Evolutionary conservation across 768 basidiomycete genomes (phyloP).

Genomic region (Xerocomellus amylosporus): DNA sequence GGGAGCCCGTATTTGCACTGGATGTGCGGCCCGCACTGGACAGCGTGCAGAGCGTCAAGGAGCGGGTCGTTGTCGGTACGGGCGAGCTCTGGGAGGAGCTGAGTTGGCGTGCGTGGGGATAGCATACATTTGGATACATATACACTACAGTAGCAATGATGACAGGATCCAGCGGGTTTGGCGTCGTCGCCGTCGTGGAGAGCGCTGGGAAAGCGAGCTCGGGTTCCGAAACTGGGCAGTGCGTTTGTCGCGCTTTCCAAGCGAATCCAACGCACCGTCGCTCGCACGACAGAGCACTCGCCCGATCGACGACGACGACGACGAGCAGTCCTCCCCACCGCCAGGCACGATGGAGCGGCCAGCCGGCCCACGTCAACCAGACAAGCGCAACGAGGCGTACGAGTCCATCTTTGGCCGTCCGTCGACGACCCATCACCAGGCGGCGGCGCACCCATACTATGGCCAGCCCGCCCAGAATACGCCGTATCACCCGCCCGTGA

Average conservation of each 20-base stretch:
- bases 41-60: slow-evolving; percentile 69
- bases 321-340: background rate
- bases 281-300: slow-evolving; percentile 3
- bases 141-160: slow-evolving; percentile 1
- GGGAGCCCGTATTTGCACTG: slow-evolving; percentile 91
- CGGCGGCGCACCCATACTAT: slow-evolving; percentile 12
- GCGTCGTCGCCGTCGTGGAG: slow-evolving; percentile 1
- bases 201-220: slow-evolving; percentile 7
- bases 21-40: slow-evolving; percentile 96
- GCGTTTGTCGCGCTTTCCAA: slow-evolving; percentile 15
- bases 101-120: slow-evolving; percentile 26
- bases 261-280: background rate
- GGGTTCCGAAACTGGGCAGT: slow-evolving; percentile 25
- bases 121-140: slow-evolving; percentile 8
- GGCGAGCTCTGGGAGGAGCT: slow-evolving; percentile 62
- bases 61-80: slow-evolving; percentile 67
- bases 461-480: slow-evolving; percentile 16
- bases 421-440: slow-evolving; percentile 51
- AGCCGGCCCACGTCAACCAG: slow-evolving; percentile 58
- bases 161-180: too few species aligned
- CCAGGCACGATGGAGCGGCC: slow-evolving; percentile 46
- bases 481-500: slow-evolving; percentile 23
- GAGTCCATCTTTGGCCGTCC: slow-evolving; percentile 86
- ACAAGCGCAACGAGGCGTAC: slow-evolving; percentile 80
- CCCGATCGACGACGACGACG: slow-evolving; percentile 6